Percentiles rank a stretch among this genome's conserved stretches.
Conservation (phyloP, 2,329 filamentous ascomycete species). For the Hysterium pulicare region DNA sequence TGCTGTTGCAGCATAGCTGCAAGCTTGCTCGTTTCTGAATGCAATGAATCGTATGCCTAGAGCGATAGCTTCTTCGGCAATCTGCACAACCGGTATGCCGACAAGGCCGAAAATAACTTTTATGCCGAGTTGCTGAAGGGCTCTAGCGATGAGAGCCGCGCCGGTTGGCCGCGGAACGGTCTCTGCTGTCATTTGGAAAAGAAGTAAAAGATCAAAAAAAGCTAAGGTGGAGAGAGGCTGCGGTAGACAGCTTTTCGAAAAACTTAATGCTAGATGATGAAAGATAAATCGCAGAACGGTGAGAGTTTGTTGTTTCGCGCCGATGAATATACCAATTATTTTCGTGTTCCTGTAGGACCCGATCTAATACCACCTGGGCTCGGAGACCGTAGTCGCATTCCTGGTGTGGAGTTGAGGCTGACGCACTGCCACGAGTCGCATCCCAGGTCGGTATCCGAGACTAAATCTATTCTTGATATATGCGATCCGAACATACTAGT, state of each 20-base stretch:
- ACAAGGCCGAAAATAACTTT: slow-evolving; percentile 51
- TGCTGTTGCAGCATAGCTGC: slow-evolving; percentile 55
- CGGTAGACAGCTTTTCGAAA: background rate
- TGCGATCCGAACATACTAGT: background rate
- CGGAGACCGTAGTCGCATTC: background rate
- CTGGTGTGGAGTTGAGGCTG: background rate
- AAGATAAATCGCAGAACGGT: background rate
- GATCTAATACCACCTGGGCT: background rate
- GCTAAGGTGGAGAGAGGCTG: background rate
- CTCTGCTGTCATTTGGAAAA: background rate
- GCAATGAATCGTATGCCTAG: slow-evolving; percentile 57
- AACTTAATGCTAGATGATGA: background rate
- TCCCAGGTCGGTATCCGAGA: background rate
- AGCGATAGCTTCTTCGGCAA: slow-evolving; percentile 55
- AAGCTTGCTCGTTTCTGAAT: slow-evolving; percentile 57
- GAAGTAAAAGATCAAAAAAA: background rate
- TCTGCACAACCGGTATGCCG: slow-evolving; percentile 53
- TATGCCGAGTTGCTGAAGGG: slow-evolving; percentile 47
- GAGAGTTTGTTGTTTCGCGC: background rate
- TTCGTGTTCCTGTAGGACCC: background rate
- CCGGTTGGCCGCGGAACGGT: slow-evolving; percentile 43
- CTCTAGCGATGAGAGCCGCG: slow-evolving; percentile 48
- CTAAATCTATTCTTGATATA: background rate
- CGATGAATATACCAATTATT: background rate
- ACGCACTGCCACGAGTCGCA: background rate